These are phyloP conservation scores for Onygenales sp. DNA, from an alignment of 2,329 filamentous ascomycete genomes.

Conservation along the genomic window DNA sequence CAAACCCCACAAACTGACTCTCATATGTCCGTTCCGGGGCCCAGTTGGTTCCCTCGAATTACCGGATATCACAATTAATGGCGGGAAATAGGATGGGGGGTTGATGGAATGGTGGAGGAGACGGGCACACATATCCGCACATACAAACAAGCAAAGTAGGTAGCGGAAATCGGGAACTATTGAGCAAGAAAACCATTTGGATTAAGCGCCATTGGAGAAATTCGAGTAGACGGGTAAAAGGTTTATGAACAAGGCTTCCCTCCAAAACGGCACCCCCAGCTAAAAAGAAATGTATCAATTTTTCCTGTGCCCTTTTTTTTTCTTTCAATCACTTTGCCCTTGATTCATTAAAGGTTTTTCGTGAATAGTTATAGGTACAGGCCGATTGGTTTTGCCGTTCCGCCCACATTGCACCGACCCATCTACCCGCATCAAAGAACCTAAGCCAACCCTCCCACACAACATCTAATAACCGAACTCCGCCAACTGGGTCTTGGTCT, in stretches of 20 bases:
- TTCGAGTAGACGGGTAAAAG: slow-evolving; percentile 22
- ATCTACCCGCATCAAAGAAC: slow-evolving; percentile 28
- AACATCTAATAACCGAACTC: slow-evolving; percentile 75
- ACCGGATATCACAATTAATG: neutral
- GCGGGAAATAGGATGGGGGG: neutral
- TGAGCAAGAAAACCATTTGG: slow-evolving; percentile 27
- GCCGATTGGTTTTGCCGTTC: slow-evolving; percentile 26
- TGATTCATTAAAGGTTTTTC: slow-evolving; percentile 12
- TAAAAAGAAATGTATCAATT: slow-evolving; percentile 17
- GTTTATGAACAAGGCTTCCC: slow-evolving; percentile 33
- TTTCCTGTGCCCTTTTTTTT: slow-evolving; percentile 10
- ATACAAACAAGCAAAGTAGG: neutral
- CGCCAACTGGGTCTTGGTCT: slow-evolving; percentile 82
- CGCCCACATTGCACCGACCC: slow-evolving; percentile 27
- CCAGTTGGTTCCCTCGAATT: neutral
- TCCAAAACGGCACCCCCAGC: slow-evolving; percentile 29
- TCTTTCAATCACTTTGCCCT: slow-evolving; percentile 10
- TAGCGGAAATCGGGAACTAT: neutral
- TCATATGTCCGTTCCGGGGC: neutral
- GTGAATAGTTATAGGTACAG: slow-evolving; percentile 16
- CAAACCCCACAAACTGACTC: neutral
- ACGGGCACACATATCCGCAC: neutral
- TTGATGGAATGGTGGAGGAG: neutral
- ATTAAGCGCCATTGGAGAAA: slow-evolving; percentile 35
- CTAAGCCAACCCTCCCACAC: slow-evolving; percentile 28